Percentiles rank a stretch among this genome's conserved stretches.
These are phyloP conservation scores for Tuber magnatum DNA, from an alignment of 495 filamentous ascomycete genomes.

Conservation along the genomic window DNA sequence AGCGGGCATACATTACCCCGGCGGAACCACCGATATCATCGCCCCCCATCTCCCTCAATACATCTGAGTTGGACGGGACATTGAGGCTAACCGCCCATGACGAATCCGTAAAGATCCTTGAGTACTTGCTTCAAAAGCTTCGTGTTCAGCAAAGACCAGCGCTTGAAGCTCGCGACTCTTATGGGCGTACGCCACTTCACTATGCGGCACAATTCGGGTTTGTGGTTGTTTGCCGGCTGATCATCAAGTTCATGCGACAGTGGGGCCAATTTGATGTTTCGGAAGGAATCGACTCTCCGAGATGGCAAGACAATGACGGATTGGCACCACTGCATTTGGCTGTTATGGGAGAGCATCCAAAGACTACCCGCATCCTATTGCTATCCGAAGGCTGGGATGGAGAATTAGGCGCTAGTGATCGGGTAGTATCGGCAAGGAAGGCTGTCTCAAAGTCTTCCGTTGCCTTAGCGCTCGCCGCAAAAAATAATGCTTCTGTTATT, in stretches of 20 bases:
- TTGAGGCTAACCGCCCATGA: constrained; percentile 61
- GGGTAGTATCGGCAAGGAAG: constrained; percentile 57
- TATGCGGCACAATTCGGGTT: constrained; percentile 95
- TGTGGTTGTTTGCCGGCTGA: constrained; percentile 72
- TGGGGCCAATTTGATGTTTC: constrained; percentile 82
- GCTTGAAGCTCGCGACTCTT: constrained; percentile 61
- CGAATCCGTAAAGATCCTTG: constrained; percentile 64
- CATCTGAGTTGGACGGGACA: constrained; percentile 47
- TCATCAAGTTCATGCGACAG: constrained; percentile 77
- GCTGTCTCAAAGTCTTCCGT: constrained; percentile 75
- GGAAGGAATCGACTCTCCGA: constrained; percentile 71
- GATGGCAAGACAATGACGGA: constrained; percentile 90
- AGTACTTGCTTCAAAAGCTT: constrained; percentile 64
- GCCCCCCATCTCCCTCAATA: constrained; percentile 50
- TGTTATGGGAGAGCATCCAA: constrained; percentile 81
- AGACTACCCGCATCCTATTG: constrained; percentile 72
- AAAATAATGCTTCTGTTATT: constrained; percentile 72
- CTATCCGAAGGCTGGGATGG: constrained; percentile 66
- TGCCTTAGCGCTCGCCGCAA: constrained; percentile 79
- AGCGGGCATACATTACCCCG: constrained; percentile 63
- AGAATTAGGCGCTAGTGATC: constrained; percentile 48
- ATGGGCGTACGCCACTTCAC: constrained; percentile 82
- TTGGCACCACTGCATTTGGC: constrained; percentile 85
- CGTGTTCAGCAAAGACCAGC: constrained; percentile 61
- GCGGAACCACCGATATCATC: constrained; percentile 59